Base-by-base conservation (phyloP, 2,329 filamentous ascomycete genomes). In the Coniochaeta sp. region DNA sequence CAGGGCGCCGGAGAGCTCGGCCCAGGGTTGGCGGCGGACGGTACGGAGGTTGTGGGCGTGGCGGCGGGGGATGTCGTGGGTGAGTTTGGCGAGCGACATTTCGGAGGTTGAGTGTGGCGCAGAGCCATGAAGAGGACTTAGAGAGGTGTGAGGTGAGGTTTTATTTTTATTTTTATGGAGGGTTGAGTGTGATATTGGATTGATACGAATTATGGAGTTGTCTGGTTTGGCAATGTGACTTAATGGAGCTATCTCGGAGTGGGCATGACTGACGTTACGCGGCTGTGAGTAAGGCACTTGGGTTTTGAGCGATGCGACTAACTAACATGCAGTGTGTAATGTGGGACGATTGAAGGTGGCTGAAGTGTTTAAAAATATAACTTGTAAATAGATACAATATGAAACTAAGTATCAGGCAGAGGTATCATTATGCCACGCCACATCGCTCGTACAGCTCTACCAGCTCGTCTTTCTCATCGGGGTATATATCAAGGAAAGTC, bases 1-100 rank as follows among this genome's bases (percentile, higher is more conserved):
- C 2, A 83, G 78, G 0, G 91, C 88, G 49, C 92, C 92, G 1
- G 92, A 95, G 50, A 97, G 82, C 71, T 97, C 92, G 48, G 86
- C 69, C 53, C 77, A 63, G 14, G 79, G 77, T 5, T 71, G 67
- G 50, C 62, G 63, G 35, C 71, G 71, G 51, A 82, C 64, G 18
- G 73, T 77, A 27, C 64, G 58, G 54, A 77, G 60, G 67, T 81
- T 82, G 61, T 78, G 71, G 49, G 64, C 67, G 58, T 76, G 62
- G 22, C 69, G 60, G 46, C 57, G 61, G 45, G 59, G 62, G 28
- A 71, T 56, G 40, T 66, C 56, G n/a, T n/a, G n/a, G 50, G 52
- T 53, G 35, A 63, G 46, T 9, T n/a, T 32, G 30, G n/a, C 30
- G 30, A 32, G 30, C 30, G 30, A 9, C 30, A 32, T 32, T 9